Conservation (phyloP, 768 basidiomycete genomes). For the Lactarius indigo region DNA sequence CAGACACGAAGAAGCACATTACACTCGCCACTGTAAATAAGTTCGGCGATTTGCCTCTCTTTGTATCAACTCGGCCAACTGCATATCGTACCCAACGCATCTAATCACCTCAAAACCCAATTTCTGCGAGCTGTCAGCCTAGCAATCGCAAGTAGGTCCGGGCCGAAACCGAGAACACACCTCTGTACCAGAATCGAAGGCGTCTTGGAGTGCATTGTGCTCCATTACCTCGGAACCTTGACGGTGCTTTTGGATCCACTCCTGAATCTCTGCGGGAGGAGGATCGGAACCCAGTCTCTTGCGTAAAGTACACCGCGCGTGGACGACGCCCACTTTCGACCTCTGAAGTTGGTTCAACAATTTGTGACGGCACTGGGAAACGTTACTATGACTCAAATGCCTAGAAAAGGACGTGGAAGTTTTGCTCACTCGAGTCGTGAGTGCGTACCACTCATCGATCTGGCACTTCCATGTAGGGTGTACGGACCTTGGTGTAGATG, state of each 20-base stretch:
- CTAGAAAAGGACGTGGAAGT: background rate
- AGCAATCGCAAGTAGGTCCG: background rate
- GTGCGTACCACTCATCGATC: background rate
- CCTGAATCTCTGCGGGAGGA: background rate
- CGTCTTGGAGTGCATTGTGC: background rate
- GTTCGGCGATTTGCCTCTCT: background rate
- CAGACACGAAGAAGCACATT: background rate
- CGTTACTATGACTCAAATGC: background rate
- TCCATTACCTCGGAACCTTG: background rate
- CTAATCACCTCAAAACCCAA: background rate
- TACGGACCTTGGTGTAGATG: background rate
- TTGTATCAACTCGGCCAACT: background rate
- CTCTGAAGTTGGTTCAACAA: background rate
- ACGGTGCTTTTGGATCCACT: background rate
- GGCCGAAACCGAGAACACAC: background rate
- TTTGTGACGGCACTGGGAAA: background rate
- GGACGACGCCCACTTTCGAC: background rate
- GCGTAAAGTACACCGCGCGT: background rate
- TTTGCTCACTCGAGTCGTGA: background rate
- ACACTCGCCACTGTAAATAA: background rate
- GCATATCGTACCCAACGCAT: background rate
- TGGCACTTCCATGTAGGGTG: background rate
- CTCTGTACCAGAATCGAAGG: conserved; percentile 1
- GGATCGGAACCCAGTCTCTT: background rate
- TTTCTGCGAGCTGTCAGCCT: background rate